phyloP scores from a whole-genome alignment of 2,329 filamentous ascomycete genomes.

The Colletotrichum orchidophilum region DNA sequence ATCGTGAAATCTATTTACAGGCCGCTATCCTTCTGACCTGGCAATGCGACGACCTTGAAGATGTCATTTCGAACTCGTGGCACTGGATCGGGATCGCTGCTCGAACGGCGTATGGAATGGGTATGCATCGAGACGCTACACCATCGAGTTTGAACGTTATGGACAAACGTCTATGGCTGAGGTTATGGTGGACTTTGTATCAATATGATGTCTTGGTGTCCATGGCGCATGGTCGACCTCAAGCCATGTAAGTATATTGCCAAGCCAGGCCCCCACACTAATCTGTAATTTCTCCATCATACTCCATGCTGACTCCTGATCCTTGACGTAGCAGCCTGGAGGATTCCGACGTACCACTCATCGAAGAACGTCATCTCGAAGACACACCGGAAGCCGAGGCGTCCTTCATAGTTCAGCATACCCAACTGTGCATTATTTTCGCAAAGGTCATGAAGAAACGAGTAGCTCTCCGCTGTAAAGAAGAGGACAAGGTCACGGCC shows the following conservation, averaged over 20 bases:
- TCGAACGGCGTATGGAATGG: slow-evolving; percentile 61
- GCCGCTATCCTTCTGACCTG: slow-evolving; percentile 63
- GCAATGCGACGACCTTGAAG: slow-evolving; percentile 64
- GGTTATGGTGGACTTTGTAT: slow-evolving; percentile 52
- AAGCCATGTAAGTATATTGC: slow-evolving; percentile 50
- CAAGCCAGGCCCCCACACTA: too few species aligned
- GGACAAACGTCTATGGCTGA: slow-evolving; percentile 47
- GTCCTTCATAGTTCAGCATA: slow-evolving; percentile 57
- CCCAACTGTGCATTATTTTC: slow-evolving; percentile 60
- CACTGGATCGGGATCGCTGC: slow-evolving; percentile 62
- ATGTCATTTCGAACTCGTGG: slow-evolving; percentile 62
- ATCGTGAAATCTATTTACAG: slow-evolving; percentile 63
- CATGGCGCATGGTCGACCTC: slow-evolving; percentile 57
- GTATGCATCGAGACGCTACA: slow-evolving; percentile 56
- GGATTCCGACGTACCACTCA: slow-evolving; percentile 58
- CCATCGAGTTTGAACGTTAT: slow-evolving; percentile 41
- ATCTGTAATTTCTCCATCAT: neutral
- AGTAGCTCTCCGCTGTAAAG: slow-evolving; percentile 26
- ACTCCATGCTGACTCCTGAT: neutral
- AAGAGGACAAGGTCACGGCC: slow-evolving; percentile 38
- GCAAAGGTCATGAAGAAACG: slow-evolving; percentile 46
- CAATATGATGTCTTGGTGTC: slow-evolving; percentile 50
- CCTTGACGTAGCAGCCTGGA: slow-evolving; percentile 49
- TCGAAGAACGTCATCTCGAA: slow-evolving; percentile 56
- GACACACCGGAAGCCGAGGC: slow-evolving; percentile 48